These are phyloP conservation scores for Pythium aristosporum DNA, from an alignment of 352 stramenopile genomes.

Conservation along the genomic window DNA sequence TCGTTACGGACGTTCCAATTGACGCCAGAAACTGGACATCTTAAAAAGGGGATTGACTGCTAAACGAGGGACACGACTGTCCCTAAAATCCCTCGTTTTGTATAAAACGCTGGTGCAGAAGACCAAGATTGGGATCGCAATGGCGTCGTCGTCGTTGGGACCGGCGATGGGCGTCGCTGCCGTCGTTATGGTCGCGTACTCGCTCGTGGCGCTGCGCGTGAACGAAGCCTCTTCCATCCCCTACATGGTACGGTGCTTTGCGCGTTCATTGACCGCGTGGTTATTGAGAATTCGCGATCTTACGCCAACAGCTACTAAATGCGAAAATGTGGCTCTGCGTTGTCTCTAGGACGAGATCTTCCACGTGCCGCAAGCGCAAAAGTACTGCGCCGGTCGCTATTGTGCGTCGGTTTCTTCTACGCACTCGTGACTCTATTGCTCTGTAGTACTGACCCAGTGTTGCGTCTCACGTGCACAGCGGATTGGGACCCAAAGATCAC, in stretches of 20 bases:
- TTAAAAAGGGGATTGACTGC: neutral
- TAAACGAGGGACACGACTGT: slow-evolving; percentile 2
- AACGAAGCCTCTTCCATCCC: slow-evolving; percentile 42
- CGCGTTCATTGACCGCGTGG: neutral
- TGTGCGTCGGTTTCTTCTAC: slow-evolving; percentile 30
- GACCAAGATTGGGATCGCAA: neutral
- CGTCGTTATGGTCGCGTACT: slow-evolving; percentile 26
- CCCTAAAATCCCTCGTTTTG: slow-evolving; percentile 9
- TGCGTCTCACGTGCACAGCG: slow-evolving; percentile 29
- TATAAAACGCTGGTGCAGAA: neutral
- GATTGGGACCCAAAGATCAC: slow-evolving; percentile 93
- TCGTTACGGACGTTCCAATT: slow-evolving; percentile 8
- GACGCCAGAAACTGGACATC: neutral
- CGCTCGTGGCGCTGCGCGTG: slow-evolving; percentile 32
- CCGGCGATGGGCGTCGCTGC: slow-evolving; percentile 17
- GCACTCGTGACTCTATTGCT: neutral
- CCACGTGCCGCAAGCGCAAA: slow-evolving; percentile 75
- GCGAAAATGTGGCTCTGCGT: neutral
- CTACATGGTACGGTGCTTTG: slow-evolving; percentile 57
- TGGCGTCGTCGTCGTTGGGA: neutral
- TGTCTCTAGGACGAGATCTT: slow-evolving; percentile 79
- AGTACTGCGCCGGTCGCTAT: slow-evolving; percentile 75
- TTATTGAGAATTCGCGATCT: slow-evolving; percentile 11
- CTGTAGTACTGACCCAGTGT: neutral
- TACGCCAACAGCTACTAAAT: neutral